Conservation (phyloP, 345 rosid species). For the Gossypium arboreum region DNA sequence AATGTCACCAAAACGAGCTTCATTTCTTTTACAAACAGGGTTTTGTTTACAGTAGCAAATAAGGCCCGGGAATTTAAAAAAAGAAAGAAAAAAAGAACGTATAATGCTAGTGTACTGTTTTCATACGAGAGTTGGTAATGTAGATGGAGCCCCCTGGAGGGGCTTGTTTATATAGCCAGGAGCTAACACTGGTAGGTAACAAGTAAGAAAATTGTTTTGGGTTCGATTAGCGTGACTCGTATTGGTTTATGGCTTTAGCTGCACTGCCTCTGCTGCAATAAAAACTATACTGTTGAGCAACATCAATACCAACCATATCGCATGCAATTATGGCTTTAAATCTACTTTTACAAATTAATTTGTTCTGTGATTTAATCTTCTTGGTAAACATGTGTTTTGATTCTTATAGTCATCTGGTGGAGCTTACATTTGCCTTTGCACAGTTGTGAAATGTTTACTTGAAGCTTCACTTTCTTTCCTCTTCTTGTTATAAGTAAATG, state of each 20-base stretch:
- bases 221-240: neutral
- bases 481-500: too few species aligned
- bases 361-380: too few species aligned
- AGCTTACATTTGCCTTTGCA: too few species aligned
- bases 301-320: neutral
- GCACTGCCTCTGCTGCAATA: neutral
- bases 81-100: neutral
- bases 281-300: neutral
- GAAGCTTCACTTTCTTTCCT: too few species aligned
- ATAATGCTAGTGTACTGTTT: neutral
- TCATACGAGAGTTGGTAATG: neutral
- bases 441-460: too few species aligned
- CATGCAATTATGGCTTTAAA: neutral
- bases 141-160: neutral
- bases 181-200: neutral
- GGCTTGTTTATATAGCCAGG: neutral
- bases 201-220: neutral
- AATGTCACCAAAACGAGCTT: conserved; percentile 25
- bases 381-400: too few species aligned
- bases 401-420: too few species aligned
- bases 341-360: neutral
- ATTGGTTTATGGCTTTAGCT: neutral
- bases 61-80: neutral
- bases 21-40: conserved; percentile 23
- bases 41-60: neutral